Conservation (phyloP, 208 protist species). For the Acanthamoeba castellanii region DNA sequence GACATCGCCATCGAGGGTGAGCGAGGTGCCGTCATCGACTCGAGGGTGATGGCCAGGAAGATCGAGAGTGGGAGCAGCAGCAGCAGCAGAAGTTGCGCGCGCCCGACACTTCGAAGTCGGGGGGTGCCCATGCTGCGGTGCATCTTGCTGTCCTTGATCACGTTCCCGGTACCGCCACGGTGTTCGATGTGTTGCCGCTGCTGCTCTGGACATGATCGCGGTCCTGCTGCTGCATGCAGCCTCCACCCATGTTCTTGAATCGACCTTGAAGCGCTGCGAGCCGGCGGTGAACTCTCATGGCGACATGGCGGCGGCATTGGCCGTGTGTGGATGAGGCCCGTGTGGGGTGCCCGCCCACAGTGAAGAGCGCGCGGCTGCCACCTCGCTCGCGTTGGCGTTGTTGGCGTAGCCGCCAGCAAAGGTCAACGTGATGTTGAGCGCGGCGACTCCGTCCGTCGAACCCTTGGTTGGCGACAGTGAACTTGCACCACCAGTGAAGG, state of each 20-base stretch:
- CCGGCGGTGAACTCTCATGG: conserved; percentile 44
- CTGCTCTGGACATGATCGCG: conserved; percentile 55
- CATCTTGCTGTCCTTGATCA: conserved; percentile 69
- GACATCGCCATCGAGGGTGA: conserved; percentile 71
- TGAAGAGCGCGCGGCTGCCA: background rate
- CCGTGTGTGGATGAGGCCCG: background rate
- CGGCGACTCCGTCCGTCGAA: background rate
- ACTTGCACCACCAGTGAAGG: background rate
- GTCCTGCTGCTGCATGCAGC: conserved; percentile 17
- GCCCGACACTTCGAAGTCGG: conserved; percentile 66
- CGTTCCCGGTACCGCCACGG: conserved; percentile 60
- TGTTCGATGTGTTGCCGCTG: conserved; percentile 61
- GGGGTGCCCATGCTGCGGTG: conserved; percentile 65
- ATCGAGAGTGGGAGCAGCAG: no score
- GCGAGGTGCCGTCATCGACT: conserved; percentile 60
- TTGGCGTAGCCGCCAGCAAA: conserved; percentile 71
- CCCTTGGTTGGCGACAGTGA: background rate
- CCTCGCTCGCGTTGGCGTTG: conserved; percentile 28
- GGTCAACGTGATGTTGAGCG: background rate
- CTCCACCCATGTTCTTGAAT: background rate
- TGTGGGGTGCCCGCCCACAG: conserved; percentile 7
- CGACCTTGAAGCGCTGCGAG: conserved; percentile 36
- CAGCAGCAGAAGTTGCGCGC: conserved; percentile 70
- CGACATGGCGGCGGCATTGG: background rate
- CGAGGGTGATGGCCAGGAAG: conserved; percentile 68